Conservation (phyloP, 345 rosid species). For the Hevea brasiliensis region DNA sequence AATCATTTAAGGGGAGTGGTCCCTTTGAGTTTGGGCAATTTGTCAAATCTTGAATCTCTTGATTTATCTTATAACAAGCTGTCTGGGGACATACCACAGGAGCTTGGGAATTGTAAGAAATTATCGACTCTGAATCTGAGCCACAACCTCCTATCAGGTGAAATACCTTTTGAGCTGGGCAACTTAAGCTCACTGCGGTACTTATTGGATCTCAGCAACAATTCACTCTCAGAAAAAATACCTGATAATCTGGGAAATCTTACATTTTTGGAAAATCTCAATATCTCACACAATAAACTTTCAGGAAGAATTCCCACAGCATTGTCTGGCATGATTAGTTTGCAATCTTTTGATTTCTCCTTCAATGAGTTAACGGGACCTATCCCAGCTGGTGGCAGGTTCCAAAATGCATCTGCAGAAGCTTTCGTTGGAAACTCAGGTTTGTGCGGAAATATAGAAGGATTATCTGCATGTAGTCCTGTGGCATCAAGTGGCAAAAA, state of each 20-base stretch:
- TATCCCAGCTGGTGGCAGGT: slow-evolving; percentile 42
- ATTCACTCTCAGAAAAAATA: slow-evolving; percentile 54
- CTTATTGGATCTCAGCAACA: slow-evolving; percentile 63
- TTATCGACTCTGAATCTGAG: slow-evolving; percentile 52
- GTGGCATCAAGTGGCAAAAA: slow-evolving; percentile 14
- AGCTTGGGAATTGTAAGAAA: slow-evolving; percentile 41
- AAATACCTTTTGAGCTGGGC: slow-evolving; percentile 46
- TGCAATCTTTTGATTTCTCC: slow-evolving; percentile 53
- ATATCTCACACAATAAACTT: slow-evolving; percentile 55
- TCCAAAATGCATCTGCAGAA: slow-evolving; percentile 39
- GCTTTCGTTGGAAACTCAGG: slow-evolving; percentile 53
- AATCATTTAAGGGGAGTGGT: slow-evolving; percentile 50
- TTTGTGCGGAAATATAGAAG: slow-evolving; percentile 53
- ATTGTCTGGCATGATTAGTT: slow-evolving; percentile 50
- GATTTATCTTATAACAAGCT: slow-evolving; percentile 51
- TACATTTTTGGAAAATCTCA: slow-evolving; percentile 40
- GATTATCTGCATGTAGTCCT: slow-evolving; percentile 40
- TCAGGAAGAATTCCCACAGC: slow-evolving; percentile 51
- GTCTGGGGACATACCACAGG: slow-evolving; percentile 37
- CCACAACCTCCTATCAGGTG: slow-evolving; percentile 53
- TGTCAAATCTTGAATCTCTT: slow-evolving; percentile 35
- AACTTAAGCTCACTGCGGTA: slow-evolving; percentile 40
- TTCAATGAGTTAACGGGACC: slow-evolving; percentile 51
- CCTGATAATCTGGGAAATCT: slow-evolving; percentile 49
- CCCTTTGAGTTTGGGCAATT: slow-evolving; percentile 38